A percentile compares a stretch with the other conserved stretches of the same genome.
phyloP scores from a whole-genome alignment of 83 land plant species.

The Isoetes engelmannii region DNA sequence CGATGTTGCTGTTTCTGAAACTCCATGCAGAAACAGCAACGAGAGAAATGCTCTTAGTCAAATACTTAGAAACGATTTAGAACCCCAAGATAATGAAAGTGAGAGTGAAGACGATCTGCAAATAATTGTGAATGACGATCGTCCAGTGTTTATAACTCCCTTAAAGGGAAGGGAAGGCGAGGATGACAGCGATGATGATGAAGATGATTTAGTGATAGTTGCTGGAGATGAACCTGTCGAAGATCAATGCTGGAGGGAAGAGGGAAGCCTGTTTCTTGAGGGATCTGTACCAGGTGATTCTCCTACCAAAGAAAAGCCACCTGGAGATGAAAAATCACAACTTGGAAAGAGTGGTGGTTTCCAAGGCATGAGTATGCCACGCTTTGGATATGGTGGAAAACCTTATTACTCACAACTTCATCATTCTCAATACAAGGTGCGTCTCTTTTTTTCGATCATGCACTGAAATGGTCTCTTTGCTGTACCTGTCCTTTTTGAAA shows the following conservation, averaged over 20 bases:
- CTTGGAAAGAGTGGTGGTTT: conserved; percentile 12
- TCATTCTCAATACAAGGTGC: conserved; percentile 25
- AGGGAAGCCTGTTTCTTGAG: conserved; percentile 7
- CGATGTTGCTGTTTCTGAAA: no score
- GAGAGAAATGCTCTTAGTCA: no score
- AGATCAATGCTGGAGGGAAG: conserved; percentile 17
- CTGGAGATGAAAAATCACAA: conserved; percentile 18
- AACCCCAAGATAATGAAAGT: conserved; percentile 30
- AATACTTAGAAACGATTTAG: no score
- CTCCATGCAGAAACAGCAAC: no score
- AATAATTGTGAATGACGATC: conserved; percentile 55
- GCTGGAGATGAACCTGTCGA: conserved; percentile 34
- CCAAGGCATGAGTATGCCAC: conserved; percentile 17
- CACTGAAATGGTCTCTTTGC: not conserved
- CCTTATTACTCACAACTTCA: conserved; percentile 24
- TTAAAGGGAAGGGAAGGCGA: conserved; percentile 20
- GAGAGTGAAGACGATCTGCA: conserved; percentile 74
- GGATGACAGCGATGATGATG: conserved; percentile 43
- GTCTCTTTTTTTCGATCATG: not conserved
- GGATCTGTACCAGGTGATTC: conserved; percentile 21
- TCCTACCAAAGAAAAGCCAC: conserved; percentile 5
- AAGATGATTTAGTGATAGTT: conserved; percentile 54
- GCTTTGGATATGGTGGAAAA: conserved; percentile 26
- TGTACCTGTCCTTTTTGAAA: not conserved
- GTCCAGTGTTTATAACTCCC: conserved; percentile 9